Evolutionary conservation across 192 early-diverging fungal species (phyloP), one percentile per base, ranked within the genome.

Genomic region (Entomortierella parvispora): DNA sequence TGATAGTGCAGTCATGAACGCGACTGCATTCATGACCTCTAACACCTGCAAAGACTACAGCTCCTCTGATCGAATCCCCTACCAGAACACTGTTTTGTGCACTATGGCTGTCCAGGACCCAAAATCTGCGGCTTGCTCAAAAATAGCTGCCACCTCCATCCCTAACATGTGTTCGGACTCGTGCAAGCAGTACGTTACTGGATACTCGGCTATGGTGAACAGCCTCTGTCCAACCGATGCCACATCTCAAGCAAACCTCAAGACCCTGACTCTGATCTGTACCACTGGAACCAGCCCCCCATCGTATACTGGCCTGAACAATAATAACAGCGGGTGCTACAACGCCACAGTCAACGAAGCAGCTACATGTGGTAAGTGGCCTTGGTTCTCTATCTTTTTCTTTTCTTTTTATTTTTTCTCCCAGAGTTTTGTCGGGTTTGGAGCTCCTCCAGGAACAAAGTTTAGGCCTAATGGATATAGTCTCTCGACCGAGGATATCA

Each of bases 61-160:
- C 49, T 8, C 47, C 1, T 34, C 49, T 3, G 8, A 40, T 2
- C 46, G 15, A 4, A 32, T 77, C 42, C 60, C 58, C 1, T 77
- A 77, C 52, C 74, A 77, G 43, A 53, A 48, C 46, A 59, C 65
- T 3, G 18, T 77, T 5, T 31, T 68, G 10, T 77, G 74, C 49
- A 20, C 40, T 18, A n/a, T 77, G 25, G 29, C 59, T 1, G 18
- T 56, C 14, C 66, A 62, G 18, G 46, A 67, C 22, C 2, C 11
- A 0, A 26, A 8, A 17, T 60, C 58, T 2, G 18, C 4, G 9
- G 25, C 4, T 4, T 63, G 58, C 58, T 28, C 32, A 20, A 31
- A 9, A 9, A 12, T 40, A 12, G 7, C 43, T 12, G 37, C 18
- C 18, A 26, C 10, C 31, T 10, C 25, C 4, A 47, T 40, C 7